phyloP scores from a whole-genome alignment of 2,329 filamentous ascomycete genomes.

The Exophiala sideris region DNA sequence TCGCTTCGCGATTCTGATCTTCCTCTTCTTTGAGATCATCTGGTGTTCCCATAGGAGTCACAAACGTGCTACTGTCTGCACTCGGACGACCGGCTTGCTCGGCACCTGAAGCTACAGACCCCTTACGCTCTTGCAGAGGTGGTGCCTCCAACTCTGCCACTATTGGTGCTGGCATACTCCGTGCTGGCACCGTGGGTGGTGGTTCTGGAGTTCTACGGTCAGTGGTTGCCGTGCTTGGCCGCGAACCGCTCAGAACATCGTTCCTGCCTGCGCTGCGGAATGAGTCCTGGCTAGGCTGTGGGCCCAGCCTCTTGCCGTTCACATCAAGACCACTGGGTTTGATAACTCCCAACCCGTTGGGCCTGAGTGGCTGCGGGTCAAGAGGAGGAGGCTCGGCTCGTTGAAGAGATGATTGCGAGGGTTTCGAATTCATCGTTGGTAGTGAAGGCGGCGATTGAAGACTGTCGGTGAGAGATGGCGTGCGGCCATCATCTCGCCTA shows the following conservation, averaged over 20 bases:
- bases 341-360: conserved; percentile 11
- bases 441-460: conserved; percentile 15
- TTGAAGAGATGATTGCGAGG: conserved; percentile 19
- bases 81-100: conserved; percentile 31
- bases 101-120: conserved; percentile 19
- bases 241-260: conserved; percentile 6
- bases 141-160: neutral
- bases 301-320: conserved; percentile 11
- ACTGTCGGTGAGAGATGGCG: conserved; percentile 13
- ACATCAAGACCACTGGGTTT: conserved; percentile 7
- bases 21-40: conserved; percentile 33
- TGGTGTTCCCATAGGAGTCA: conserved; percentile 37
- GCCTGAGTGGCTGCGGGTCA: conserved; percentile 13
- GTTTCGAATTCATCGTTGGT: conserved; percentile 20
- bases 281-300: conserved; percentile 9
- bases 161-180: conserved; percentile 9
- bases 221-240: conserved; percentile 18
- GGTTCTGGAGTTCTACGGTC: conserved; percentile 17
- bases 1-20: conserved; percentile 4
- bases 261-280: conserved; percentile 6
- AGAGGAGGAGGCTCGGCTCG: conserved; percentile 8
- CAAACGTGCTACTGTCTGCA: conserved; percentile 33
- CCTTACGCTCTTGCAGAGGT: conserved; percentile 18
- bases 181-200: conserved; percentile 11
- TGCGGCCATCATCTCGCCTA: conserved; percentile 13